These are phyloP conservation scores for Pythium volutum DNA, from an alignment of 352 stramenopile genomes.

Conservation along the genomic window DNA sequence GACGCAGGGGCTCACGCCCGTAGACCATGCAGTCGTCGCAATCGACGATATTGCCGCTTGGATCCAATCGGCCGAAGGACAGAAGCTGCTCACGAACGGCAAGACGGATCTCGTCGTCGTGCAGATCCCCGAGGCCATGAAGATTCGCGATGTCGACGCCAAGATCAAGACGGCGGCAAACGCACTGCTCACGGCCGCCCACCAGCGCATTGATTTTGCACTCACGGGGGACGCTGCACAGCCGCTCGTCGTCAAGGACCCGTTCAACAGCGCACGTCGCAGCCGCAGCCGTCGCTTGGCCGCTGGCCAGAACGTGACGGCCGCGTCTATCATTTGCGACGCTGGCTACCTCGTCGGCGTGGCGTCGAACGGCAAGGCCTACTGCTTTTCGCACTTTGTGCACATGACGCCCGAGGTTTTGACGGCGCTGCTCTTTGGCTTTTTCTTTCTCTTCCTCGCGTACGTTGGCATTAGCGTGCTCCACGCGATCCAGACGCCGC, in stretches of 20 bases:
- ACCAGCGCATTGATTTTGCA: slow-evolving; percentile 50
- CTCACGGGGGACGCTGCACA: slow-evolving; percentile 52
- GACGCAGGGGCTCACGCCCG: slow-evolving; percentile 13
- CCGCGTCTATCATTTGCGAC: slow-evolving; percentile 46
- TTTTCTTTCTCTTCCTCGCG: slow-evolving; percentile 79
- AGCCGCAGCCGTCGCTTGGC: slow-evolving; percentile 34
- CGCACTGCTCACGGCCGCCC: slow-evolving; percentile 33
- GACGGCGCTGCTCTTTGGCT: slow-evolving; percentile 64
- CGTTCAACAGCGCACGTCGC: slow-evolving; percentile 17
- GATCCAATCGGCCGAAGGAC: slow-evolving; percentile 22
- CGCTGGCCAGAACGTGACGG: slow-evolving; percentile 19
- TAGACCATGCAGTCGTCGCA: slow-evolving; percentile 15
- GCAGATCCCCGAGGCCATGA: slow-evolving; percentile 31
- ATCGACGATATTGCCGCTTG: slow-evolving; percentile 25
- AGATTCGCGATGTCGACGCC: slow-evolving; percentile 37
- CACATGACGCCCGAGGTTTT: slow-evolving; percentile 79
- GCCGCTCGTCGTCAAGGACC: slow-evolving; percentile 26
- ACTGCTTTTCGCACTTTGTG: slow-evolving; percentile 86
- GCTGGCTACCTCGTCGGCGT: slow-evolving; percentile 56
- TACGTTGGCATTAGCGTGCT: slow-evolving; percentile 71
- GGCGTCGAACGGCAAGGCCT: slow-evolving; percentile 48
- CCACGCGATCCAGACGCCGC: slow-evolving; percentile 74
- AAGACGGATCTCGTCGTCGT: slow-evolving; percentile 68
- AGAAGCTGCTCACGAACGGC: slow-evolving; percentile 41
- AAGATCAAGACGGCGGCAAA: slow-evolving; percentile 40